These are phyloP conservation scores for Fragaria iinumae DNA, from an alignment of 306 rosid species.

Conservation along the genomic window DNA sequence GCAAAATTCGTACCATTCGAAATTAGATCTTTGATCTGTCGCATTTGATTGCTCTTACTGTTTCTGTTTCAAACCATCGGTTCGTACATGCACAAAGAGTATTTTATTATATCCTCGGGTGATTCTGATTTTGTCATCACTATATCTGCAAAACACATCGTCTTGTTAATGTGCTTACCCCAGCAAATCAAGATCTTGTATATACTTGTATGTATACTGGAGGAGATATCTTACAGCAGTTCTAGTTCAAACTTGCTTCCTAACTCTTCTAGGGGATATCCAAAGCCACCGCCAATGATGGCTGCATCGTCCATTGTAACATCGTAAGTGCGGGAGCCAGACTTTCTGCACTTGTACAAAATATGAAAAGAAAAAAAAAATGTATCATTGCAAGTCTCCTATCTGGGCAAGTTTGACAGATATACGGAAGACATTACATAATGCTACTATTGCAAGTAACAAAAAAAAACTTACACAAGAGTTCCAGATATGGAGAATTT, in stretches of 20 bases:
- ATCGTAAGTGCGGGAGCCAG: slow-evolving; percentile 47
- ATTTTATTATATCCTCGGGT: slow-evolving; percentile 55
- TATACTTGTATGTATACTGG: neutral
- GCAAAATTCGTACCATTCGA: neutral
- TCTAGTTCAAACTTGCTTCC: slow-evolving; percentile 65
- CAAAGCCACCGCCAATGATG: slow-evolving; percentile 74
- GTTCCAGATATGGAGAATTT: slow-evolving; percentile 76
- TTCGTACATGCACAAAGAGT: slow-evolving; percentile 58
- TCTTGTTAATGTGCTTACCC: neutral
- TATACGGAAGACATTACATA: neutral
- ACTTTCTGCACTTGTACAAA: slow-evolving; percentile 44
- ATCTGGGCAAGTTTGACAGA: neutral
- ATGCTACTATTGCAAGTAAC: neutral
- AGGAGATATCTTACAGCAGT: slow-evolving; percentile 57
- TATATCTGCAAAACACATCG: slow-evolving; percentile 46
- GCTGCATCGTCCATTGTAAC: slow-evolving; percentile 88
- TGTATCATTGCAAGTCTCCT: neutral
- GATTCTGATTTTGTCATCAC: slow-evolving; percentile 72
- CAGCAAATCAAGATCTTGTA: neutral
- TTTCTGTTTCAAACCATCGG: slow-evolving; percentile 28
- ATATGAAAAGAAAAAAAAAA: neutral
- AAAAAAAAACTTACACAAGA: slow-evolving; percentile 50
- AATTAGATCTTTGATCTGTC: neutral
- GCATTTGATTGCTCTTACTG: neutral
- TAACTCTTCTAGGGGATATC: slow-evolving; percentile 66